A percentile compares a stretch with the other conserved stretches of the same genome.
phyloP scores from a whole-genome alignment of 2,329 filamentous ascomycete genomes.

The Aspergillus arachidicola region DNA sequence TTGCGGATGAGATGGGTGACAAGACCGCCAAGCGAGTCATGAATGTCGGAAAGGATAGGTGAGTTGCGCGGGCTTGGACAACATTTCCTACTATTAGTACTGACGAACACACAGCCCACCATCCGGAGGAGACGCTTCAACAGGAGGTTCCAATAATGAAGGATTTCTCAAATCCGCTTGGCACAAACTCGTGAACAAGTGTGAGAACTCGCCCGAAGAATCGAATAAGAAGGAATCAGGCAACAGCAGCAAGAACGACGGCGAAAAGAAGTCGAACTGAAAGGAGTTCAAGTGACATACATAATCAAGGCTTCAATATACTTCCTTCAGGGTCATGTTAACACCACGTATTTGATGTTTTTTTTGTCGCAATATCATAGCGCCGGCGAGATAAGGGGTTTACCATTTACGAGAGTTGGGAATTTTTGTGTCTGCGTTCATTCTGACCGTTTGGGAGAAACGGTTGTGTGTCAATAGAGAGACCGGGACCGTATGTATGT shows the following conservation, averaged over 20 bases:
- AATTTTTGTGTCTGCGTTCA: conserved; percentile 17
- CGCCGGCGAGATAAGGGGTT: conserved; percentile 38
- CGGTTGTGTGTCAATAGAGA: conserved; percentile 14
- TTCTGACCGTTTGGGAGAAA: not conserved
- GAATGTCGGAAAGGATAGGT: conserved; percentile 69
- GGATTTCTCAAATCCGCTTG: conserved; percentile 91
- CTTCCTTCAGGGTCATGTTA: conserved; percentile 21
- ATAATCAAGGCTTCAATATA: conserved; percentile 25
- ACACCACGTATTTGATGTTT: conserved; percentile 29
- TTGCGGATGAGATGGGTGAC: conserved; percentile 94
- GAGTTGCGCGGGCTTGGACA: conserved; percentile 35
- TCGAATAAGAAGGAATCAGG: conserved; percentile 32
- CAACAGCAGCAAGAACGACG: conserved; percentile 25
- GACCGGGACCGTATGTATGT: conserved; percentile 8
- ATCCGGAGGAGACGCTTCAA: conserved; percentile 19
- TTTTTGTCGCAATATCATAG: conserved; percentile 38
- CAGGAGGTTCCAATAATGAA: conserved; percentile 69
- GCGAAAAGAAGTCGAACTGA: conserved; percentile 41
- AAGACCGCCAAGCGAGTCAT: conserved; percentile 90
- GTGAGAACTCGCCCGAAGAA: conserved; percentile 33
- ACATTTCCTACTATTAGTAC: not conserved
- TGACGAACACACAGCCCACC: conserved; percentile 23
- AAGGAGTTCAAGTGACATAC: conserved; percentile 17
- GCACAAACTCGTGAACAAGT: conserved; percentile 84
- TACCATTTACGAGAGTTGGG: conserved; percentile 20